A percentile compares a stretch with the other conserved stretches of the same genome.
These are phyloP conservation scores for Phalaenopsis equestris DNA, from an alignment of 106 monocot genomes.

Conservation along the genomic window DNA sequence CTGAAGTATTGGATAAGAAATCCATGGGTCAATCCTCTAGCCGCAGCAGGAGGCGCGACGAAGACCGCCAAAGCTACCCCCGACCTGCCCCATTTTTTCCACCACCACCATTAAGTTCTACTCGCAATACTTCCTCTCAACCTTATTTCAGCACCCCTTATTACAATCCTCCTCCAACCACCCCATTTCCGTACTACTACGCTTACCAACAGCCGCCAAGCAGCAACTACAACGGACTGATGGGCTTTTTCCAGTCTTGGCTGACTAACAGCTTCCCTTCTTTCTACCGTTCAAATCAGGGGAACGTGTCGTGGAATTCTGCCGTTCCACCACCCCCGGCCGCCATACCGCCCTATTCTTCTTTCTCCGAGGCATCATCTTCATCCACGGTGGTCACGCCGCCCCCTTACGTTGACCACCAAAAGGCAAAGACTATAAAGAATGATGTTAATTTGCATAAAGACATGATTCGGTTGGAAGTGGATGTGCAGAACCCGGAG, in stretches of 20 bases:
- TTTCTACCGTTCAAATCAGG: constrained; percentile 12
- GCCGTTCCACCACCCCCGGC: neutral
- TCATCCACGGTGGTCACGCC: constrained; percentile 4
- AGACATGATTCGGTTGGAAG: constrained; percentile 53
- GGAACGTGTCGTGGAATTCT: constrained; percentile 4
- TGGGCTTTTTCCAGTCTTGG: constrained; percentile 9
- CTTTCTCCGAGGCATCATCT: constrained; percentile 4
- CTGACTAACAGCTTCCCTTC: neutral
- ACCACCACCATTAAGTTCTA: constrained; percentile 13
- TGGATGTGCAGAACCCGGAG: constrained; percentile 46
- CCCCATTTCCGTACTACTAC: neutral
- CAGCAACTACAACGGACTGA: constrained; percentile 1
- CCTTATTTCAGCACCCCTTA: constrained; percentile 3
- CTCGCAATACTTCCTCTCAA: constrained; percentile 13
- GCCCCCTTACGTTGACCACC: constrained; percentile 68
- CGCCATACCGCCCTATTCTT: neutral
- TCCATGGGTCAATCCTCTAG: constrained; percentile 35
- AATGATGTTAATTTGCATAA: constrained; percentile 85
- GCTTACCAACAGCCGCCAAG: constrained; percentile 1
- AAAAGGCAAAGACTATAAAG: constrained; percentile 65
- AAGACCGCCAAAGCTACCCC: neutral
- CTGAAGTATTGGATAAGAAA: neutral
- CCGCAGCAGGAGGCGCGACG: constrained; percentile 16
- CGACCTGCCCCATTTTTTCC: neutral
- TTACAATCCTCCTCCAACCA: constrained; percentile 1